Evolutionary conservation across 83 land plant species (phyloP).

Genomic region (Thuja plicata): DNA sequence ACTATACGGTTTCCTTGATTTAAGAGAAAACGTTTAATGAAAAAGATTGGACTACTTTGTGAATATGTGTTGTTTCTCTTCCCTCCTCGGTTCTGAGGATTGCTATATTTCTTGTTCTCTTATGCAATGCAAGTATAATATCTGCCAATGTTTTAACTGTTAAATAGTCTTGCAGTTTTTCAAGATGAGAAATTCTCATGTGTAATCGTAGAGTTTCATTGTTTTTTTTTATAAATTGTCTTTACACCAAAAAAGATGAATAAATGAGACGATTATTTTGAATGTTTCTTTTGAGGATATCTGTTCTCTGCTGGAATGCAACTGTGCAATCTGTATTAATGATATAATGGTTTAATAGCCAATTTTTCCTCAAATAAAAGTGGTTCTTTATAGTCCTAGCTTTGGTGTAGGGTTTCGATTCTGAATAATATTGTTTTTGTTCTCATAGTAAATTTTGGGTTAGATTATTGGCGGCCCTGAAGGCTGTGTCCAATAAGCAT

Average conservation of each 20-base stretch:
- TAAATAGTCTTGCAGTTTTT: too few relatives aligned
- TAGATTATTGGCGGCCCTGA: not conserved
- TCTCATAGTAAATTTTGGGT: not conserved
- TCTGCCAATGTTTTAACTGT: too few relatives aligned
- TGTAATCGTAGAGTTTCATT: not conserved
- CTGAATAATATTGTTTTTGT: not conserved
- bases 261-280: not conserved
- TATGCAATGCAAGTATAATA: too few relatives aligned
- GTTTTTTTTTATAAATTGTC: not conserved
- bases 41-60: too few relatives aligned
- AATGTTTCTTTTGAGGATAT: not conserved
- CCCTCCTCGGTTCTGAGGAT: too few relatives aligned
- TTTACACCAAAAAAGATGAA: too few relatives aligned
- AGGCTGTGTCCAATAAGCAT: not conserved
- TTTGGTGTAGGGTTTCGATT: not conserved
- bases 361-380: not conserved
- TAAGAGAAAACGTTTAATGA: too few relatives aligned
- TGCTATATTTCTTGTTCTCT: too few relatives aligned
- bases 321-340: not conserved
- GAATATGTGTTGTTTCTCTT: too few relatives aligned
- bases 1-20: too few relatives aligned
- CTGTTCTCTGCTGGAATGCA: not conserved
- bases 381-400: not conserved
- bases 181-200: too few relatives aligned
- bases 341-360: not conserved